A percentile compares a stretch with the other conserved stretches of the same genome.
Evolutionary conservation across 2,329 filamentous ascomycete species (phyloP).

Genomic region (Colletotrichum tropicale): DNA sequence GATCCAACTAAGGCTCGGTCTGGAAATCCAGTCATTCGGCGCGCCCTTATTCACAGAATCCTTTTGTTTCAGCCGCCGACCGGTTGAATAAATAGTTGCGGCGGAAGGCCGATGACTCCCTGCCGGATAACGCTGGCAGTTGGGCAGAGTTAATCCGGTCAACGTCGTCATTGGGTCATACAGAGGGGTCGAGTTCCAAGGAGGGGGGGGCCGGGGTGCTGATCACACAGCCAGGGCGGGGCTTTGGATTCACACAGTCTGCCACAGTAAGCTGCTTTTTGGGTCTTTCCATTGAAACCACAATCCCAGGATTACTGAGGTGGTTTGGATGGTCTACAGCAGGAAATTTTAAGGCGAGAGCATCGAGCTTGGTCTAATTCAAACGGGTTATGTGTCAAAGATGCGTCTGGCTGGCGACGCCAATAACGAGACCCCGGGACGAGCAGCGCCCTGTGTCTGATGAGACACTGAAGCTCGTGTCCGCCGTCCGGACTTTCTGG

Average conservation of each 20-base stretch:
- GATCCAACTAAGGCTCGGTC: background rate
- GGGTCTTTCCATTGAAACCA: background rate
- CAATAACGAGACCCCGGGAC: background rate
- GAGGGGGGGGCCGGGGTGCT: background rate
- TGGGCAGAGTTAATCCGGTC: constrained; percentile 1
- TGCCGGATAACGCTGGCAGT: background rate
- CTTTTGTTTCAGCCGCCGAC: background rate
- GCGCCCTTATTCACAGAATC: background rate
- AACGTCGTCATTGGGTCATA: constrained; percentile 1
- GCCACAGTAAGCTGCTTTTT: background rate
- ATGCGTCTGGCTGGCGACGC: background rate
- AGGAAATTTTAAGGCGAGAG: background rate
- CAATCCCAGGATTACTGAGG: background rate
- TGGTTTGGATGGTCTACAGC: background rate
- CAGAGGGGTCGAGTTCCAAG: background rate
- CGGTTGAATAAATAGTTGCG: background rate
- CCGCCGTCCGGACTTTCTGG: background rate
- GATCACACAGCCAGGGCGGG: background rate
- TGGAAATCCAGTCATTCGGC: background rate
- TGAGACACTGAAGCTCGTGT: background rate
- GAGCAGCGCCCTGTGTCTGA: background rate
- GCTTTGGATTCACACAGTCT: background rate
- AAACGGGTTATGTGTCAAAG: constrained; percentile 10
- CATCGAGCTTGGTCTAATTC: constrained; percentile 1
- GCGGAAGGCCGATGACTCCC: background rate